These are phyloP conservation scores for Crataegus laevigata DNA, from an alignment of 306 rosid species.

Conservation along the genomic window DNA sequence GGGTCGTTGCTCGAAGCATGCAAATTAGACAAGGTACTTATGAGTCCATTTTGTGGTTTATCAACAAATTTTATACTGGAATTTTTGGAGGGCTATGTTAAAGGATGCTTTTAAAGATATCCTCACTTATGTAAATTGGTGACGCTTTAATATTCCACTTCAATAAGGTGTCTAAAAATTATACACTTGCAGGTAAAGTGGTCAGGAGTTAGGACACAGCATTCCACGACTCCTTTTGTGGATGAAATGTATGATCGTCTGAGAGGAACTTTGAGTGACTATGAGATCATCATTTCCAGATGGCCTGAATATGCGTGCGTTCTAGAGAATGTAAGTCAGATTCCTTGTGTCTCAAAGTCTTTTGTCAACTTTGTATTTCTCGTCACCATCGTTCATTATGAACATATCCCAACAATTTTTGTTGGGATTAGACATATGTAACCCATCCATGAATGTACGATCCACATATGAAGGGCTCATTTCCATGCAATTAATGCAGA, in stretches of 20 bases:
- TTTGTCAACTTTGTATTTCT: not conserved
- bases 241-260: conserved; percentile 94
- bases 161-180: conserved; percentile 18
- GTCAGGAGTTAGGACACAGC: conserved; percentile 93
- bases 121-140: not conserved
- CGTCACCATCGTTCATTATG: not conserved
- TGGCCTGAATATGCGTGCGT: conserved; percentile 91
- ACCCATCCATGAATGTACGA: not conserved
- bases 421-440: not conserved
- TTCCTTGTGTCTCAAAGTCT: not conserved
- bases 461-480: not conserved
- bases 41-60: not conserved
- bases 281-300: conserved; percentile 84
- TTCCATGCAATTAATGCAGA: not conserved
- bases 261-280: conserved; percentile 77
- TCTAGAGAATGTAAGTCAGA: conserved; percentile 73
- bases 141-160: not conserved
- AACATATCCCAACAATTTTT: not conserved
- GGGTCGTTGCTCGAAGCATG: conserved; percentile 75
- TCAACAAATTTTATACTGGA: not conserved
- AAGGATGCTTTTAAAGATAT: not conserved
- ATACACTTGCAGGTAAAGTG: conserved; percentile 78
- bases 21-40: conserved; percentile 83
- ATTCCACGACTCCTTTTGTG: conserved; percentile 93
- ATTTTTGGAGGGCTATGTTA: not conserved